A percentile compares a stretch with the other conserved stretches of the same genome.
These are phyloP conservation scores for Helminthosporium solani DNA, from an alignment of 2,329 filamentous ascomycete genomes.

Conservation along the genomic window DNA sequence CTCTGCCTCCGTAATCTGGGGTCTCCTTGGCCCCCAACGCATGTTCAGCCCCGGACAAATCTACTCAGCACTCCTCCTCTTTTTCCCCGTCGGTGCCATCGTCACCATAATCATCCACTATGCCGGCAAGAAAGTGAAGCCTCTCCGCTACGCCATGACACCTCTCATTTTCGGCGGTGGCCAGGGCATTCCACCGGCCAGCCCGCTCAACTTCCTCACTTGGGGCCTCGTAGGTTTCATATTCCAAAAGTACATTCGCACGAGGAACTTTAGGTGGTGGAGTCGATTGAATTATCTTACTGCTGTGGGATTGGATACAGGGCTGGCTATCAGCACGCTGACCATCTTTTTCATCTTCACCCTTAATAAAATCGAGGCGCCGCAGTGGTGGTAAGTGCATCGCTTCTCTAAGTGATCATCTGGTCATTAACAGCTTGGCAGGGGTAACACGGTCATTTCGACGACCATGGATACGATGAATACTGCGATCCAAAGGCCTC, in stretches of 20 bases:
- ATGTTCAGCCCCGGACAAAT: conserved; percentile 65
- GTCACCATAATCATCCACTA: conserved; percentile 56
- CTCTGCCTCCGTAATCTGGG: conserved; percentile 67
- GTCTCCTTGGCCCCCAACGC: conserved; percentile 62
- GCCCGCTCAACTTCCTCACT: conserved; percentile 25
- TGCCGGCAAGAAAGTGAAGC: conserved; percentile 53
- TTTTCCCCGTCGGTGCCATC: conserved; percentile 60
- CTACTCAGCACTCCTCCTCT: conserved; percentile 61
- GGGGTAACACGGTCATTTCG: conserved; percentile 18
- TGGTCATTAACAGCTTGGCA: conserved; percentile 1
- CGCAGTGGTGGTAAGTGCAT: conserved; percentile 25
- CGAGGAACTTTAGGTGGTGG: conserved; percentile 28
- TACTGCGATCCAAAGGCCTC: conserved; percentile 16
- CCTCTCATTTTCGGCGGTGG: conserved; percentile 64
- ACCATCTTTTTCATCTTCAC: conserved; percentile 29
- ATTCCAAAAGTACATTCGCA: conserved; percentile 25
- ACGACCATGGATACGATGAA: conserved; percentile 19
- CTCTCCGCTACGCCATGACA: conserved; percentile 57
- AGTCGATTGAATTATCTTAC: conserved; percentile 24
- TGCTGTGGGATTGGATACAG: conserved; percentile 26
- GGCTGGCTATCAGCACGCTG: conserved; percentile 25
- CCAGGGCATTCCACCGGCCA: conserved; percentile 56
- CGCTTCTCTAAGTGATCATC: not conserved
- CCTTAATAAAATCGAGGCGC: conserved; percentile 21
- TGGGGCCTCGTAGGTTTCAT: conserved; percentile 28